phyloP scores from a whole-genome alignment of 768 basidiomycete species.

The Tephrocybe sp. region DNA sequence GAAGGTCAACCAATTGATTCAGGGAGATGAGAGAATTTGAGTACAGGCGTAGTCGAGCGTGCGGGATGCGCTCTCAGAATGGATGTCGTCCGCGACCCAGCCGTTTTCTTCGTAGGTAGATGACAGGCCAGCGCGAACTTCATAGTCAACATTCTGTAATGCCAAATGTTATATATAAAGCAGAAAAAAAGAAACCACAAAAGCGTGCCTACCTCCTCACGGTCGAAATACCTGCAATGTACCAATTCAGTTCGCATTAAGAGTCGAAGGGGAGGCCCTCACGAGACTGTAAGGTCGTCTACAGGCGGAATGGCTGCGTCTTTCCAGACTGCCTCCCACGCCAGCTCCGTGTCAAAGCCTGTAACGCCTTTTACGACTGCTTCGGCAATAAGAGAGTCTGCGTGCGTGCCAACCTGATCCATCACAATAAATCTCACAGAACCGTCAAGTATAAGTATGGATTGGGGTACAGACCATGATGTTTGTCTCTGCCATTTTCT shows the following conservation, averaged over 20 bases:
- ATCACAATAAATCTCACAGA: background rate
- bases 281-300: slow-evolving; percentile 52
- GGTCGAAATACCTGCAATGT: slow-evolving; percentile 56
- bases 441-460: background rate
- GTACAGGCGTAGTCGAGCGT: slow-evolving; percentile 78
- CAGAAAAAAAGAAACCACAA: background rate
- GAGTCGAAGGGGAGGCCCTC: slow-evolving; percentile 18
- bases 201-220: slow-evolving; percentile 51
- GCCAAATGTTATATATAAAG: background rate
- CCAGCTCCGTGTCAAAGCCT: slow-evolving; percentile 59
- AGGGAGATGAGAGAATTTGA: slow-evolving; percentile 18
- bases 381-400: slow-evolving; percentile 74
- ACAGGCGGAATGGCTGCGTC: slow-evolving; percentile 64
- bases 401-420: slow-evolving; percentile 68
- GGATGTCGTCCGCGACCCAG: slow-evolving; percentile 77
- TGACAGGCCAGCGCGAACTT: slow-evolving; percentile 76
- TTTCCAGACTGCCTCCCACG: slow-evolving; percentile 75
- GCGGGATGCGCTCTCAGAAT: slow-evolving; percentile 76
- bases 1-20: background rate
- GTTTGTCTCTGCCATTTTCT: slow-evolving; percentile 57
- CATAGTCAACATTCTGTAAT: slow-evolving; percentile 65
- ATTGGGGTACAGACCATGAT: slow-evolving; percentile 62
- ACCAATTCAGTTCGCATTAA: background rate
- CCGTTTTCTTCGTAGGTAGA: slow-evolving; percentile 63
- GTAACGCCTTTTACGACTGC: slow-evolving; percentile 64